phyloP scores from a whole-genome alignment of 352 stramenopile genomes.

The Pythium monospermum region DNA sequence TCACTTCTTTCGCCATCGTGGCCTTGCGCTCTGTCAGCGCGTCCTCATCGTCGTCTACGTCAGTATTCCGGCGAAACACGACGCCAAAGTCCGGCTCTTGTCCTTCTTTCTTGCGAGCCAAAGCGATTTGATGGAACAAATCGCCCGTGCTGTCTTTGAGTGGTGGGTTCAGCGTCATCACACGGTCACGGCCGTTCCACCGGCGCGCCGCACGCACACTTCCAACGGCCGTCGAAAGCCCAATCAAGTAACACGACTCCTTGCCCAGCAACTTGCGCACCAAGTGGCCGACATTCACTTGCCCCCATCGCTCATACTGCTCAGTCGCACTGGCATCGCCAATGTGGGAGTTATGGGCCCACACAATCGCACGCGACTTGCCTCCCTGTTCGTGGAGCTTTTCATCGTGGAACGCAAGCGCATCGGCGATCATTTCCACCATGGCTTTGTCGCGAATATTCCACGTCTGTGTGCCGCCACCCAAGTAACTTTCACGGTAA shows the following conservation, averaged over 20 bases:
- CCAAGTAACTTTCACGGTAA: slow-evolving; percentile 29
- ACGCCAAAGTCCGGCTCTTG: slow-evolving; percentile 19
- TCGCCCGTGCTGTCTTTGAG: slow-evolving; percentile 18
- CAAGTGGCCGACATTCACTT: slow-evolving; percentile 32
- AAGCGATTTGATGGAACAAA: slow-evolving; percentile 19
- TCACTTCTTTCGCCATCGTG: not conserved
- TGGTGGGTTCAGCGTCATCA: slow-evolving; percentile 21
- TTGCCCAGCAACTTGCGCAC: slow-evolving; percentile 20
- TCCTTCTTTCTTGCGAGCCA: not conserved
- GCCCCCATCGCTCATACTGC: slow-evolving; percentile 14
- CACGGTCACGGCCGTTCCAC: slow-evolving; percentile 28
- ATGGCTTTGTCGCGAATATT: slow-evolving; percentile 34
- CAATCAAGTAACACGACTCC: slow-evolving; percentile 24
- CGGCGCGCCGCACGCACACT: slow-evolving; percentile 21
- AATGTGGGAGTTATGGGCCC: slow-evolving; percentile 35
- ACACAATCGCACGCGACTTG: slow-evolving; percentile 23
- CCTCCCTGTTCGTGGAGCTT: slow-evolving; percentile 17
- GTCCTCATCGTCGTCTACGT: not conserved
- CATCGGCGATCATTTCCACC: slow-evolving; percentile 26
- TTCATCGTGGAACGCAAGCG: slow-evolving; percentile 27
- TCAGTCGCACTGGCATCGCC: slow-evolving; percentile 25
- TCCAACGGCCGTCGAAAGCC: slow-evolving; percentile 23
- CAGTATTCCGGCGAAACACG: slow-evolving; percentile 20
- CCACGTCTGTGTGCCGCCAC: slow-evolving; percentile 19
- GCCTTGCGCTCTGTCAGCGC: not conserved